A percentile compares a stretch with the other conserved stretches of the same genome.
These are phyloP conservation scores for Pseudopyricularia javanii DNA, from an alignment of 2,329 filamentous ascomycete genomes.

Conservation along the genomic window DNA sequence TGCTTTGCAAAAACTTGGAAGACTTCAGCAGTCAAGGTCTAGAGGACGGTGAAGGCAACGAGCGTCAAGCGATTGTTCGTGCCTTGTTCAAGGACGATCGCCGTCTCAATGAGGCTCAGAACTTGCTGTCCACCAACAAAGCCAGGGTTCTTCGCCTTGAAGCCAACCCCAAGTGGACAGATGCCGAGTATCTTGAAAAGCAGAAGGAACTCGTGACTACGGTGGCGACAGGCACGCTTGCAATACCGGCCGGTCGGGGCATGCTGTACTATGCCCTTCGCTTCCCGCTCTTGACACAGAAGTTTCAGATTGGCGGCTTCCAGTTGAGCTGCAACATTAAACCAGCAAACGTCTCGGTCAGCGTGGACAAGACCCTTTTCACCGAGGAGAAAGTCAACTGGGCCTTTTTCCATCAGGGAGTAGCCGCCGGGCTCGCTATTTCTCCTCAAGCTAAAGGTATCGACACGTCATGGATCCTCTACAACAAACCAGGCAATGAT, in stretches of 20 bases:
- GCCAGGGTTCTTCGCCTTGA: slow-evolving; percentile 68
- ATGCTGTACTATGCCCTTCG: slow-evolving; percentile 82
- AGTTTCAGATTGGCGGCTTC: slow-evolving; percentile 80
- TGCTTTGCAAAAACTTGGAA: slow-evolving; percentile 60
- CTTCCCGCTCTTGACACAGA: slow-evolving; percentile 82
- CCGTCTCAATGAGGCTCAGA: slow-evolving; percentile 74
- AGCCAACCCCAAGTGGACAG: slow-evolving; percentile 64
- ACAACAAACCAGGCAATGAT: slow-evolving; percentile 82
- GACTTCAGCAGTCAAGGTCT: slow-evolving; percentile 46
- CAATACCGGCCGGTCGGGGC: slow-evolving; percentile 75
- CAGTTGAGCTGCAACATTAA: slow-evolving; percentile 86
- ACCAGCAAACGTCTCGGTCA: slow-evolving; percentile 81
- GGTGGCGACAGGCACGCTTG: slow-evolving; percentile 76
- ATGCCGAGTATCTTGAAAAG: slow-evolving; percentile 78
- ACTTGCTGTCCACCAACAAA: slow-evolving; percentile 74
- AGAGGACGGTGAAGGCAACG: slow-evolving; percentile 71
- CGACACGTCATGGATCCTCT: slow-evolving; percentile 96
- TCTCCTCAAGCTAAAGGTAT: slow-evolving; percentile 85
- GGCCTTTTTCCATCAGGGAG: slow-evolving; percentile 97
- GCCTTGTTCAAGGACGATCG: slow-evolving; percentile 87
- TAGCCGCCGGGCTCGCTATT: slow-evolving; percentile 83
- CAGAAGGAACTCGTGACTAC: slow-evolving; percentile 85
- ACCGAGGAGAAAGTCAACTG: slow-evolving; percentile 96
- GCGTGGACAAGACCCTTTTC: slow-evolving; percentile 77
- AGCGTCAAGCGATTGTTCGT: slow-evolving; percentile 71